Percentiles rank a stretch among this genome's conserved stretches.
Conservation (phyloP, 257 asterid species). For the Solanum commersonii region DNA sequence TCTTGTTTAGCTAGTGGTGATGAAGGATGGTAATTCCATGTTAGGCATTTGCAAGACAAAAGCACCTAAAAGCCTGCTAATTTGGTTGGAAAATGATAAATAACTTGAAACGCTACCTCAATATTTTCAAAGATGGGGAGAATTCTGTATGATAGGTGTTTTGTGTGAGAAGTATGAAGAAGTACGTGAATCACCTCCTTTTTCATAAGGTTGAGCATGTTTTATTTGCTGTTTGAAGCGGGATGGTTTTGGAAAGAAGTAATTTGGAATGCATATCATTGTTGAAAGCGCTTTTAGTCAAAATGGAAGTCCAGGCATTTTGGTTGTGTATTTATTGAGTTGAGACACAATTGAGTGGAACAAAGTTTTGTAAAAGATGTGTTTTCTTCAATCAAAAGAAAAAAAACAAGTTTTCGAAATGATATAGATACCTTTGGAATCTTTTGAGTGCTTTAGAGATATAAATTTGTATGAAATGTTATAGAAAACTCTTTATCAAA, state of each 20-base stretch:
- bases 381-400: not conserved
- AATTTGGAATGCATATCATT: not conserved
- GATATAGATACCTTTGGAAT: not conserved
- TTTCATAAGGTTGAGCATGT: not conserved
- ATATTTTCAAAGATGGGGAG: not conserved
- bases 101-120: not conserved
- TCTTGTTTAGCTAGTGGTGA: not conserved
- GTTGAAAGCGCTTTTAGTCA: not conserved
- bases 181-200: not conserved
- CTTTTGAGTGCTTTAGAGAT: not conserved
- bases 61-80: not conserved
- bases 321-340: not conserved
- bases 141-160: not conserved
- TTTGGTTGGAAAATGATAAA: not conserved
- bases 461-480: not conserved
- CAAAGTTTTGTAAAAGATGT: not conserved
- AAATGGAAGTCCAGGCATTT: not conserved
- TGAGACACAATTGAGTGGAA: not conserved
- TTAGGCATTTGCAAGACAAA: not conserved
- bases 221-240: not conserved
- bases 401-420: not conserved
- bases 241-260: not conserved
- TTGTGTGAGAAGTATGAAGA: not conserved
- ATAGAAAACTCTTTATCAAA: not conserved
- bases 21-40: not conserved